Conservation (phyloP, 306 rosid species). For the Quercus variabilis region DNA sequence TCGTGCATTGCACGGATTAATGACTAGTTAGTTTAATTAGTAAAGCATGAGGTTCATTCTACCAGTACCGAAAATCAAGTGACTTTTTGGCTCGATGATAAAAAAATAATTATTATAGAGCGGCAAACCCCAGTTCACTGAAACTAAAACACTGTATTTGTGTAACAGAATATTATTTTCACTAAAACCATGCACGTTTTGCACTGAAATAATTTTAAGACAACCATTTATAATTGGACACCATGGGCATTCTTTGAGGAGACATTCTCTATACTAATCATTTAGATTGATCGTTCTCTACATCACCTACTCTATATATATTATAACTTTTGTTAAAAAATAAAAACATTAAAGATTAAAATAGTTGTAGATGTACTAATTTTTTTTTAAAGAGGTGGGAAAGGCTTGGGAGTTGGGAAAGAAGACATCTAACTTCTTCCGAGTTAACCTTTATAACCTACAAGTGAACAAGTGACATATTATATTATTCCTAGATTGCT, state of each 20-base stretch:
- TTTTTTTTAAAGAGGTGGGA: not conserved
- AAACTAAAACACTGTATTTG: not conserved
- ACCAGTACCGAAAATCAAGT: no score
- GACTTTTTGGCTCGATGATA: no score
- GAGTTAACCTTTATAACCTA: slow-evolving; percentile 4
- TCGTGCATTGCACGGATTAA: no score
- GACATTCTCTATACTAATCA: not conserved
- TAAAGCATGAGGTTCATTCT: no score
- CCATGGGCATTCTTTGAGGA: not conserved
- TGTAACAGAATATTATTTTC: not conserved
- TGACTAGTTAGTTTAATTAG: no score
- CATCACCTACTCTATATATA: not conserved
- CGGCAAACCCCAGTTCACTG: not conserved
- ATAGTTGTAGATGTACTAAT: not conserved
- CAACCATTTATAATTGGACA: not conserved
- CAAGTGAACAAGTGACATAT: slow-evolving; percentile 14
- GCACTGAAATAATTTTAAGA: no score
- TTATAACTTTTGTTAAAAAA: not conserved
- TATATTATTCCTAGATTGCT: slow-evolving; percentile 14
- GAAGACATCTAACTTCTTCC: slow-evolving; percentile 36
- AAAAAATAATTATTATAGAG: no score
- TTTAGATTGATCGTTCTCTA: not conserved
- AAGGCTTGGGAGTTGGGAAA: slow-evolving; percentile 9
- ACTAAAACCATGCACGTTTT: not conserved
- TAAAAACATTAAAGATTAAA: slow-evolving; percentile 3